These are phyloP conservation scores for Tilletia walkeri DNA, from an alignment of 1,284 basidiomycete genomes.

Conservation along the genomic window DNA sequence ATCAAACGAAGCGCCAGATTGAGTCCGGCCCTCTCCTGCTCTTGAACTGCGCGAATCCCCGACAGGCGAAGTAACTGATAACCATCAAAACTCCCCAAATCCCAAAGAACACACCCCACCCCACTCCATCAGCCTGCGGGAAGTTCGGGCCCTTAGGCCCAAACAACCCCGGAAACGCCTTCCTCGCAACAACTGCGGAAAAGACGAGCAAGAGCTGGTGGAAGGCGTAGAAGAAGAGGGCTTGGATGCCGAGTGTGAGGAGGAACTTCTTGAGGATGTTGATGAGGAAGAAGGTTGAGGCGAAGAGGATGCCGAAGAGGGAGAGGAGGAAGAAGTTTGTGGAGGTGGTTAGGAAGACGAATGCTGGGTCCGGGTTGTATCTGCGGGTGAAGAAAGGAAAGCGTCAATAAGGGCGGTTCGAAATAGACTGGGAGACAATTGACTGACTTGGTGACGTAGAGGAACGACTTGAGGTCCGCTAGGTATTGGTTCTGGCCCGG, in stretches of 20 bases:
- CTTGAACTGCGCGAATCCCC: not conserved
- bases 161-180: not conserved
- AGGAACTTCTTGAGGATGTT: constrained; percentile 23
- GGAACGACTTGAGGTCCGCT: constrained; percentile 31
- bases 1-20: constrained; percentile 11
- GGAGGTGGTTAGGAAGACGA: constrained; percentile 34
- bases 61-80: not conserved
- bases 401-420: too few species aligned
- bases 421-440: not conserved
- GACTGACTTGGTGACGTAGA: constrained; percentile 41
- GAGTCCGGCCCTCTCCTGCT: constrained; percentile 1
- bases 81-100: not conserved
- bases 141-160: not conserved
- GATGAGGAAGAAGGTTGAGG: not conserved
- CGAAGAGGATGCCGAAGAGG: constrained; percentile 30
- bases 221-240: constrained; percentile 42
- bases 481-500: constrained; percentile 33
- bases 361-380: constrained; percentile 40
- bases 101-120: not conserved
- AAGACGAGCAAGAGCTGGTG: constrained; percentile 5
- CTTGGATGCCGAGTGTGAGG: constrained; percentile 33
- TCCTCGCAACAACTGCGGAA: not conserved
- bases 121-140: not conserved
- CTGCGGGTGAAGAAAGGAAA: not conserved
- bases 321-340: constrained; percentile 36